Evolutionary conservation across 768 basidiomycete species (phyloP).

Genomic region (Tylopilus balloui): DNA sequence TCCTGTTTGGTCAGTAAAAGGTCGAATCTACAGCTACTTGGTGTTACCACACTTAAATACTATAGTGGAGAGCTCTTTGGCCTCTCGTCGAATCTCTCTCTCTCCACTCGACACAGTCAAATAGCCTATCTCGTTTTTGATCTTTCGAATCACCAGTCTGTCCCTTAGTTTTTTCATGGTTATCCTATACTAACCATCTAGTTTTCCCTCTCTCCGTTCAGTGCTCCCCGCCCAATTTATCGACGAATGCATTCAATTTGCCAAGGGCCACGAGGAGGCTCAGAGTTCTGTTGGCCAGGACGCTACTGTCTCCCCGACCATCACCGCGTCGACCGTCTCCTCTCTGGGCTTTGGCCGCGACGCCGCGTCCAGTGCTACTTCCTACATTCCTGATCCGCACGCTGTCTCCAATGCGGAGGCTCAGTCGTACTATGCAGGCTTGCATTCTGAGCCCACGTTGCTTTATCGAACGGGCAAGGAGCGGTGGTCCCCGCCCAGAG

Average conservation of each 20-base stretch:
- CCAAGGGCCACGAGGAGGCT: neutral
- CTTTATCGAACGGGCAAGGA: neutral
- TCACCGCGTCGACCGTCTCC: neutral
- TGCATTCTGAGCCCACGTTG: neutral
- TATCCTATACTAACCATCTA: neutral
- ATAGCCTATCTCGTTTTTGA: neutral
- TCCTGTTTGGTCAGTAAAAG: too few relatives aligned
- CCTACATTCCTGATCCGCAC: neutral
- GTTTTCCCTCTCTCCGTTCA: neutral
- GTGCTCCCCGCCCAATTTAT: neutral
- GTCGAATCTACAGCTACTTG: too few relatives aligned
- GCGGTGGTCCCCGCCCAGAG: neutral
- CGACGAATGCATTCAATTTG: neutral
- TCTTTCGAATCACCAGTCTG: neutral
- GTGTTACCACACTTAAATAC: too few relatives aligned
- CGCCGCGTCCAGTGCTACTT: neutral
- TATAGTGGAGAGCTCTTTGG: too few relatives aligned
- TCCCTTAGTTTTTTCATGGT: neutral
- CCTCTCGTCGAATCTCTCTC: neutral
- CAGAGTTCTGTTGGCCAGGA: neutral
- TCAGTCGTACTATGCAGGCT: neutral
- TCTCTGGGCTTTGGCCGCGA: neutral
- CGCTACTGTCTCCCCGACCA: neutral
- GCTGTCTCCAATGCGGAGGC: slow-evolving; percentile 1
- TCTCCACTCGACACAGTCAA: neutral